phyloP scores from a whole-genome alignment of 1,139 yeast genomes.

The Sugiyamaella paludigena region DNA sequence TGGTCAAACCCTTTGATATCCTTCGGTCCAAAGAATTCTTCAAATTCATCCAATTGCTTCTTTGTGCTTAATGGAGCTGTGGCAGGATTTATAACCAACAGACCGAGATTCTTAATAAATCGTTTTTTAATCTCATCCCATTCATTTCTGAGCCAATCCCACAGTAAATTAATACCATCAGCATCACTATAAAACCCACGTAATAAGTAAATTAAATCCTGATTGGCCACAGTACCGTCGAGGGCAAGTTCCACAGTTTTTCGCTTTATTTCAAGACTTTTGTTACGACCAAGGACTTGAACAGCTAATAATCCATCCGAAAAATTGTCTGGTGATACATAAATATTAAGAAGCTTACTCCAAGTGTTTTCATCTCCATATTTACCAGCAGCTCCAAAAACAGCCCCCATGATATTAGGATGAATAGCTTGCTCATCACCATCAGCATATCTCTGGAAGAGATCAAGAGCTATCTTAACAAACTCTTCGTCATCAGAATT shows the following conservation, averaged over 20 bases:
- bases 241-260: conserved; percentile 62
- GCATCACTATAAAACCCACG: conserved; percentile 61
- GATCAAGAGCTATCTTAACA: neutral
- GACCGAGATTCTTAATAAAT: conserved; percentile 75
- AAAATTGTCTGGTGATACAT: too few species aligned
- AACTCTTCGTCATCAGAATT: neutral
- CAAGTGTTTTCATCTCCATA: neutral
- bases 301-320: conserved; percentile 79
- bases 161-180: conserved; percentile 62
- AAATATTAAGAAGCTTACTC: neutral
- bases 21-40: conserved; percentile 56
- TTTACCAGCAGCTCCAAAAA: neutral
- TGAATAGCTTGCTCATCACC: neutral
- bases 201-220: conserved; percentile 74
- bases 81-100: conserved; percentile 66
- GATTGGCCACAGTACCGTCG: conserved; percentile 68
- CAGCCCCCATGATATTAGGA: neutral
- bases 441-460: neutral
- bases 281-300: conserved; percentile 70
- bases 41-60: conserved; percentile 57
- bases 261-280: conserved; percentile 53
- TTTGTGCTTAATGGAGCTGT: conserved; percentile 64
- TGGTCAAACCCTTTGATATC: conserved; percentile 74
- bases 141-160: conserved; percentile 69
- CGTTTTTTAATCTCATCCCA: conserved; percentile 65